A percentile compares a stretch with the other conserved stretches of the same genome.
Conservation (phyloP, 805 yeast species). For the Candida cerambycidarum region DNA sequence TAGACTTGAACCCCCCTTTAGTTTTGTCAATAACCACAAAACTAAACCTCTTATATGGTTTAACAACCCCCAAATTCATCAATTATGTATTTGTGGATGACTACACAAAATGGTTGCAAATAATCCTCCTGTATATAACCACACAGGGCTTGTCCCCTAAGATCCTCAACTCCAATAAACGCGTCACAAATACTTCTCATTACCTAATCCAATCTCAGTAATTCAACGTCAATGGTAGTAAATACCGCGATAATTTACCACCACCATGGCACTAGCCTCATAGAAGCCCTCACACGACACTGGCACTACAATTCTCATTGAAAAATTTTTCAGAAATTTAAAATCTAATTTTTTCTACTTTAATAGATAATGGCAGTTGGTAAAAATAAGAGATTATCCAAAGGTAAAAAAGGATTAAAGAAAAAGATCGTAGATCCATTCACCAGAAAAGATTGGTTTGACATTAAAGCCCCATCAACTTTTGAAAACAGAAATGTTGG, state of each 20-base stretch:
- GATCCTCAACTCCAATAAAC: no score
- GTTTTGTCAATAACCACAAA: no score
- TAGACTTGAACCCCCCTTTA: no score
- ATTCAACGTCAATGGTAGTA: background rate
- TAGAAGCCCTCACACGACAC: slow-evolving; percentile 3
- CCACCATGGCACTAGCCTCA: slow-evolving; percentile 6
- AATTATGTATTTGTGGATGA: no score
- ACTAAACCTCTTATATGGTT: no score
- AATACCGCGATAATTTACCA: slow-evolving; percentile 6
- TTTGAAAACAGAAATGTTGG: slow-evolving; percentile 98
- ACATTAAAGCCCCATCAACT: slow-evolving; percentile 97
- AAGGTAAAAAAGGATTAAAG: slow-evolving; percentile 96
- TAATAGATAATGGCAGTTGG: slow-evolving; percentile 52
- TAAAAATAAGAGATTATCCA: slow-evolving; percentile 66
- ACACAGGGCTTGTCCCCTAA: no score
- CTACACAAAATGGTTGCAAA: no score
- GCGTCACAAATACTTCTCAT: background rate
- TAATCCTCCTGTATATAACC: no score
- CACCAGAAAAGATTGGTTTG: slow-evolving; percentile 99
- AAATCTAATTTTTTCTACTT: slow-evolving; percentile 1
- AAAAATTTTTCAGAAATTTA: slow-evolving; percentile 19
- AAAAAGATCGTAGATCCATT: slow-evolving; percentile 99
- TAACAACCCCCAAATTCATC: no score
- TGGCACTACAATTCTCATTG: slow-evolving; percentile 9
- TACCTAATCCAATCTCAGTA: background rate